These are phyloP conservation scores for Pseudocercospora musae DNA, from an alignment of 2,329 filamentous ascomycete genomes.

Conservation along the genomic window DNA sequence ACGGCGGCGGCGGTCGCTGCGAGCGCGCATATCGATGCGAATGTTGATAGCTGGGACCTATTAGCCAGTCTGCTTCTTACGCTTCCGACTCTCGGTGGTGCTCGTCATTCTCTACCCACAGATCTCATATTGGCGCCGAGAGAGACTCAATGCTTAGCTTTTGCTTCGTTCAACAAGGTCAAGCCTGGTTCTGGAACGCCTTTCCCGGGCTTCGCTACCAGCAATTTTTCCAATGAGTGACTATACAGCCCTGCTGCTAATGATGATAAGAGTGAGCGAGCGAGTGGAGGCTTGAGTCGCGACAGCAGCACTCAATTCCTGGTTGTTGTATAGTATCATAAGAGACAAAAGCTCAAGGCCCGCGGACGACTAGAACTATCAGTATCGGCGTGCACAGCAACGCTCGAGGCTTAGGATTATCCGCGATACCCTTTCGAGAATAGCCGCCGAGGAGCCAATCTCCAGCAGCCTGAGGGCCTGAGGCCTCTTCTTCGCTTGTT, in stretches of 20 bases:
- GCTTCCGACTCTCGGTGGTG: not conserved
- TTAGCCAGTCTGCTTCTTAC: not conserved
- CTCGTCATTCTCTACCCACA: not conserved
- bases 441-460: not conserved
- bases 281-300: not conserved
- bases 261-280: not conserved
- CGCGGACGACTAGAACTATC: not conserved
- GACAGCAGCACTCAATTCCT: not conserved
- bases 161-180: constrained; percentile 1
- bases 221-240: not conserved
- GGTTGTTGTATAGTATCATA: not conserved
- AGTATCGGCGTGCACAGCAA: not conserved
- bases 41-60: not conserved
- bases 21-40: constrained; percentile 15
- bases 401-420: not conserved
- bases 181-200: constrained; percentile 1
- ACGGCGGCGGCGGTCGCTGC: constrained; percentile 49
- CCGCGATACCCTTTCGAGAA: not conserved
- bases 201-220: not conserved
- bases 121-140: constrained; percentile 7
- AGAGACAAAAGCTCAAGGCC: not conserved
- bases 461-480: too few species aligned
- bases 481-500: not conserved
- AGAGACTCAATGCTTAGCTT: not conserved
- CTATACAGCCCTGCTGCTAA: not conserved